These are phyloP conservation scores for Irpex sp. DNA, from an alignment of 1,284 basidiomycete genomes.

Conservation along the genomic window DNA sequence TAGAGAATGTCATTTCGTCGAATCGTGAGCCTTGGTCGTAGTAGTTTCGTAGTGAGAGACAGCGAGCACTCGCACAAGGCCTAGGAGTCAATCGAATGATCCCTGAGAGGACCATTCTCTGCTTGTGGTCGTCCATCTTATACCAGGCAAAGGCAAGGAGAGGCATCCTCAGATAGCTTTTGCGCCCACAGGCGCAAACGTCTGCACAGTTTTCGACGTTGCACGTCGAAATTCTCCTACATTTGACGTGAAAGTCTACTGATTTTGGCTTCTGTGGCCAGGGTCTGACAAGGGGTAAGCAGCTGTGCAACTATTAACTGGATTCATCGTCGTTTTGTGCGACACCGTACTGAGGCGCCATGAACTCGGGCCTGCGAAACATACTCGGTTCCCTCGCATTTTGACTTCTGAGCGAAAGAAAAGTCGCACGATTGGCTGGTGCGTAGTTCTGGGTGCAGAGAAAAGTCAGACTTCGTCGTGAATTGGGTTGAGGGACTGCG, in stretches of 20 bases:
- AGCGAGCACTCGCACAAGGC: too few relatives aligned
- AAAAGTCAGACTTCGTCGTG: not conserved
- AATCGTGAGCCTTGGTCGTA: too few relatives aligned
- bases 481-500: too few relatives aligned
- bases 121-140: not conserved
- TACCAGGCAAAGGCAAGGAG: not conserved
- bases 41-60: too few relatives aligned
- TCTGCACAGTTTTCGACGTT: not conserved
- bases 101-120: too few relatives aligned
- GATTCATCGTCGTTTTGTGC: too few relatives aligned
- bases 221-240: not conserved
- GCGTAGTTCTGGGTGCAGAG: not conserved
- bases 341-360: not conserved
- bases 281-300: too few relatives aligned
- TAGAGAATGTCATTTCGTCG: too few relatives aligned
- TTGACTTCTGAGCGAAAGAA: not conserved
- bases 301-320: not conserved
- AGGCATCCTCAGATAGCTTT: not conserved
- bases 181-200: not conserved
- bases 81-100: too few relatives aligned
- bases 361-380: not conserved
- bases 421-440: not conserved
- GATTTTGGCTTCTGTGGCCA: too few relatives aligned
- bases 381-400: not conserved
- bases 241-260: not conserved